phyloP scores from a whole-genome alignment of 371 early-diverging fungal species.

The Rhizopus delemar region DNA sequence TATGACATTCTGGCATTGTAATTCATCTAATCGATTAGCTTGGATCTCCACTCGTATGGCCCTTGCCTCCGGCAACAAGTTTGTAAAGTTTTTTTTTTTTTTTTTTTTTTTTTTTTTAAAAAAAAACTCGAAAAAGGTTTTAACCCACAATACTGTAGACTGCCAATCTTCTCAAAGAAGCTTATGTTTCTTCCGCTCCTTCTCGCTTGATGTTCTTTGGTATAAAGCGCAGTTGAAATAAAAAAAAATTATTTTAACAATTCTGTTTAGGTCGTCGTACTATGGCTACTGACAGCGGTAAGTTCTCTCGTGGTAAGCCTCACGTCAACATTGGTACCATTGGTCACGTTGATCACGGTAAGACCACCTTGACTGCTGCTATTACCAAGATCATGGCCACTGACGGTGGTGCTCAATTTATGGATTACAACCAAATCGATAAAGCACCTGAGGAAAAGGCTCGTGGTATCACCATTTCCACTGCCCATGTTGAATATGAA shows the following conservation, averaged over 20 bases:
- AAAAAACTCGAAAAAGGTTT: neutral
- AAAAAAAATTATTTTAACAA: neutral
- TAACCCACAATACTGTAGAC: slow-evolving; percentile 24
- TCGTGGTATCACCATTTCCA: slow-evolving; percentile 96
- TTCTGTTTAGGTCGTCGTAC: slow-evolving; percentile 39
- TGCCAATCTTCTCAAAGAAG: slow-evolving; percentile 42
- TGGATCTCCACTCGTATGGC: slow-evolving; percentile 45
- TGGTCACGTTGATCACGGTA: slow-evolving; percentile 99
- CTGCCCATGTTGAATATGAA: slow-evolving; percentile 96
- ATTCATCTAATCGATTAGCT: slow-evolving; percentile 18
- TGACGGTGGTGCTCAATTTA: slow-evolving; percentile 82
- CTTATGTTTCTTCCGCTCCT: slow-evolving; percentile 41
- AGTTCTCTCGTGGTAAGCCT: slow-evolving; percentile 83
- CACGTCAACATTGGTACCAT: slow-evolving; percentile 99
- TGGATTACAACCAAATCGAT: slow-evolving; percentile 94
- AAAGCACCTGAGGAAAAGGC: slow-evolving; percentile 98
- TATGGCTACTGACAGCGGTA: slow-evolving; percentile 55
- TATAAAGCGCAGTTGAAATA: slow-evolving; percentile 5
- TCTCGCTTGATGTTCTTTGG: slow-evolving; percentile 48
- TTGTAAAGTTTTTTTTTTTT: slow-evolving; percentile 27
- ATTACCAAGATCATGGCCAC: slow-evolving; percentile 94
- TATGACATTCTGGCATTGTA: no score
- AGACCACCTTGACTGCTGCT: slow-evolving; percentile 99
- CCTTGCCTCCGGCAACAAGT: slow-evolving; percentile 45
- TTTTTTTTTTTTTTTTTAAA: no score